Evolutionary conservation across 2,329 filamentous ascomycete species (phyloP), one percentile per base, ranked within the genome.

Genomic region (Neonectria neomacrospora): DNA sequence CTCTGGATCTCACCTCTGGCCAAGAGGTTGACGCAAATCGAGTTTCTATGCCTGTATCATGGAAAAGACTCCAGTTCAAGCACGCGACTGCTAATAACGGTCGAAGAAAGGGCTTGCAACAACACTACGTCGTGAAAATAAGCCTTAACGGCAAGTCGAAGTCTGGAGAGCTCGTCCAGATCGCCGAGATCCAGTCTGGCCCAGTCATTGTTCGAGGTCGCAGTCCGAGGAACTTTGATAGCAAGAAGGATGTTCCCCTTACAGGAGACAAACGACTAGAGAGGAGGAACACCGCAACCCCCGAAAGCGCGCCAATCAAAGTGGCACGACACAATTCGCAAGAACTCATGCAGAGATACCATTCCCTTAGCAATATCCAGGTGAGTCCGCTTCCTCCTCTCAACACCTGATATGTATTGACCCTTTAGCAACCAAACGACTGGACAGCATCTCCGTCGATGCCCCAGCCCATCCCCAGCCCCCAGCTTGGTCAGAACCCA

Each of bases 61-160:
- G 95, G 95, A 97, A 97, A 78, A 85, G 95, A 57, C 80, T 98
- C 61, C 95, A 98, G 77, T 98, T 98, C 78, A 92, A 97, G 73
- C 96, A 97, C 71, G 95, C 95, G 2, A 98, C 95, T 1, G 95
- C 95, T 54, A 98, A 98, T 77, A 98, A 98, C 75, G 95, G 95
- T 12, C 88, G 95, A 57, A 87, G 95, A 69, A 97, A 97, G 79
- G 95, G 97, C 67, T 82, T 97, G 50, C 95, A 98, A 76, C 95
- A 98, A 77, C 94, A 97, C 77, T 98, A 97, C 76, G 86, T 96
- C 2, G 92, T 98, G 51, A 90, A 93, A 64, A 89, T 98, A 62
- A 94, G 90, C 77, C 85, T 97, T 10, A 82, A 96, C 39, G 94
- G 91, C 20, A 95, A 91, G 56, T 82, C 93, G n/a, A 82, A 86